Base-by-base conservation (phyloP, 768 basidiomycete genomes). In the Flagelloscypha sp. region DNA sequence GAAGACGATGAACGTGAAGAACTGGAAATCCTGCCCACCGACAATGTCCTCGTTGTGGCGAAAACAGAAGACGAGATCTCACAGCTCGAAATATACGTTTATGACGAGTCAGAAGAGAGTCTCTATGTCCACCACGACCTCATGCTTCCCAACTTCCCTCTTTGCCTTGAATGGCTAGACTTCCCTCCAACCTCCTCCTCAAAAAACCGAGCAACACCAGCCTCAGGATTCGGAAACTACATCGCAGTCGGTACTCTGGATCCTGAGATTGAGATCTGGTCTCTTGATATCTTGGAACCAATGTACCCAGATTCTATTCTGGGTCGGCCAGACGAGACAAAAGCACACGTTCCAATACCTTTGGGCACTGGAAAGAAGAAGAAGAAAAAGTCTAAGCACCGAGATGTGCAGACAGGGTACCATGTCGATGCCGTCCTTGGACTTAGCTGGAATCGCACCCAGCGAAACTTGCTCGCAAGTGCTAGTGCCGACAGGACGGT, bases 241-340 rank as follows among this genome's bases (percentile, higher is more conserved):
- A 81, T 99, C 46, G 95, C 95, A 2, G 92, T 99, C 12, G 95
- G 94, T 9, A 94, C 92, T 2, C 76, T 98, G 36, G 93, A 98
- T 45, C 94, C 95, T 16, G 89, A 94, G 53, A 97, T 99, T 43
- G 95, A 99, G 59, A 94, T 99, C 48, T 99, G 93, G 89, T 93
- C 90, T 11, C 69, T 97, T 34, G 93, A 98, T 55, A 70, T 84
- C 20, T 71, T 99, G 31, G 94, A 98, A 50, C 79, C 87, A 13
- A 81, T 98, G 68, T 98, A 94, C 56, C 95, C 95, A 0, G 77
- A 83, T 43, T 78, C 83, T 37, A 77, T 99, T 39, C 78, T 99
- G 22, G 95, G 95, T 17, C 77, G 90, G 27, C 87, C 87, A 1
- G 85, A 92, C 47, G 74, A 79, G 47, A 83, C 84, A 10, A 74